Evolutionary conservation across 2,329 filamentous ascomycete species (phyloP), one percentile per base, ranked within the genome.

Genomic region (Colletotrichum sp.): DNA sequence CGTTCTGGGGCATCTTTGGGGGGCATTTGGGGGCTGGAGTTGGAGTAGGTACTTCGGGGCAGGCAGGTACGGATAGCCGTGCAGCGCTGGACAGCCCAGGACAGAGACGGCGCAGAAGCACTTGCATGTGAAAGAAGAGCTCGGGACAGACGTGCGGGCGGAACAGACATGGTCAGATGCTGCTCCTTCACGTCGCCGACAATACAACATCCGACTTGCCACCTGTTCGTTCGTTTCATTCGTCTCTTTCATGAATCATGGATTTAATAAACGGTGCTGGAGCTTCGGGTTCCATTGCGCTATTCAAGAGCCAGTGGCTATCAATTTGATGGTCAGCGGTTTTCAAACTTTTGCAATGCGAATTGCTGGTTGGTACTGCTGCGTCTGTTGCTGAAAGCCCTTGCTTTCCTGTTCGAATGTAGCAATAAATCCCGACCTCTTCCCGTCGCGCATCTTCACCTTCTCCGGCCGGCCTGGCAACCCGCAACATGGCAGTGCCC

Each of bases 101-200:
- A 61, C 32, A 30, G 30, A 34, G 28, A 15, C 25, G 44, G 44
- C n/a, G n/a, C 44, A 11, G 44, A 57, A 11, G 39, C 16, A 34
- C 55, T 75, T 68, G 65, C 74, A 76, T 76, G 74, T 76, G 74
- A 76, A 39, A 69, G 64, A 65, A 65, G 34, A 30, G 63, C 59
- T 74, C 68, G 44, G 44, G 57, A 65, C 16, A 60, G 27, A 44
- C 55, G 39, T 52, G 36, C 28, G 65, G 28, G 32, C n/a, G n/a
- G 36, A 39, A 48, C 44, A n/a, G 44, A 48, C 44, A 22, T 64
- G 27, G 57, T 74, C 71, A 69, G 63, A 22, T 74, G 64, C 28
- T 69, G 44, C 52, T 55, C 30, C 36, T 22, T 48, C 44, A 13
- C 44, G n/a, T 48, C 25, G 48, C 60, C 30, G 27, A 48, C 34